Evolutionary conservation across 306 rosid species (phyloP).

Genomic region (Crotalaria pallida): DNA sequence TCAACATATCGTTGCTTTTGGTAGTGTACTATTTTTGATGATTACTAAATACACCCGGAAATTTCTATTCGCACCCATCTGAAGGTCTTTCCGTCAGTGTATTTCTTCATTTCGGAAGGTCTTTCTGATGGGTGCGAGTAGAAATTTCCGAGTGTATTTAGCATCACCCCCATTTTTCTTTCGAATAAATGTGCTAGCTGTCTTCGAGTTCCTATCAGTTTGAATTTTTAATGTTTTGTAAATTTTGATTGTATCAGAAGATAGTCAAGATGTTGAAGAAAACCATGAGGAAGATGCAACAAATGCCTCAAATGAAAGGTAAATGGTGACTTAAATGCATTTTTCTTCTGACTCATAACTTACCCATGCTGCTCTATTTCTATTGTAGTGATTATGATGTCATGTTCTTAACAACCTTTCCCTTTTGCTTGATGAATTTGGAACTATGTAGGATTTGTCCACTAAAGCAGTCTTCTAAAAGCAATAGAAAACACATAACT

Average conservation of each 20-base stretch:
- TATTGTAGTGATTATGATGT: not conserved
- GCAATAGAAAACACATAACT: not conserved
- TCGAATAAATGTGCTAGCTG: not conserved
- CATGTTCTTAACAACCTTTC: not conserved
- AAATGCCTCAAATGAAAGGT: slow-evolving; percentile 54
- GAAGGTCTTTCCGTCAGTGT: too few relatives aligned
- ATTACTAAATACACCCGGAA: too few relatives aligned
- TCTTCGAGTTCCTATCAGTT: not conserved
- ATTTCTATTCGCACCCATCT: too few relatives aligned
- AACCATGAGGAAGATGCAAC: slow-evolving; percentile 33
- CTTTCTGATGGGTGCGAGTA: too few relatives aligned
- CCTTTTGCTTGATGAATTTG: not conserved
- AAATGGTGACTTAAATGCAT: slow-evolving; percentile 1
- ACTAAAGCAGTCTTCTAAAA: slow-evolving; percentile 1
- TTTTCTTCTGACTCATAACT: not conserved
- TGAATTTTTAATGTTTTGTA: not conserved
- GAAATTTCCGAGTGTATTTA: too few relatives aligned
- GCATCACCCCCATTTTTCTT: too few relatives aligned
- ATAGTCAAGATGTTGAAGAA: slow-evolving; percentile 31
- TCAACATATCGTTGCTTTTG: not conserved
- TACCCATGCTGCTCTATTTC: not conserved
- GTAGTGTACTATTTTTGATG: too few relatives aligned
- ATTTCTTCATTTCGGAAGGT: too few relatives aligned
- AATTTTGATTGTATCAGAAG: slow-evolving; percentile 34
- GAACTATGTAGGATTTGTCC: not conserved